Percentiles rank a stretch among this genome's conserved stretches.
Evolutionary conservation across 2,329 filamentous ascomycete genomes (phyloP).

Genomic region (Aspergillus udagawae): DNA sequence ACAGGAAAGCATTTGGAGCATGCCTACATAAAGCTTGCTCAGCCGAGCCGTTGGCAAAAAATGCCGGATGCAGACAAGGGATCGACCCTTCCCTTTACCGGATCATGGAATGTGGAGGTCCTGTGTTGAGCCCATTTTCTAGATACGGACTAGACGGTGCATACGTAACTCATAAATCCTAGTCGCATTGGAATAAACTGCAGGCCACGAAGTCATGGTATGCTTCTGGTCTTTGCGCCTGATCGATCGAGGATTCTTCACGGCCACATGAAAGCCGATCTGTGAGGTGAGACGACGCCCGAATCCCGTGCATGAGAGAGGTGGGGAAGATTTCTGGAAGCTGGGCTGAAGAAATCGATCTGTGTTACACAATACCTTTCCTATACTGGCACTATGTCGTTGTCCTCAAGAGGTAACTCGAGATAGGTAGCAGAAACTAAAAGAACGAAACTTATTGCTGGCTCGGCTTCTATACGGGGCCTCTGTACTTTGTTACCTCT

Average conservation of each 20-base stretch:
- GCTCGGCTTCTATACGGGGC: neutral
- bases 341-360: neutral
- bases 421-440: neutral
- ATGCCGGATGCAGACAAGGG: too few relatives aligned
- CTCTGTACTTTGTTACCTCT: neutral
- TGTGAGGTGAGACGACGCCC: neutral
- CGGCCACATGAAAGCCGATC: neutral
- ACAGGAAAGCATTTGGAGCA: neutral
- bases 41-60: neutral
- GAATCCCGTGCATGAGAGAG: neutral
- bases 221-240: too few relatives aligned
- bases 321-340: neutral
- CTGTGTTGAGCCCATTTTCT: neutral
- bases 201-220: too few relatives aligned
- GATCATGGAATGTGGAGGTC: neutral
- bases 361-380: neutral
- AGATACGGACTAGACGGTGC: neutral
- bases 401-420: neutral
- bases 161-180: neutral
- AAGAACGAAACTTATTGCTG: too few relatives aligned
- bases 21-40: neutral
- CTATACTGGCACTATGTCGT: neutral
- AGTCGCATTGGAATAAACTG: too few relatives aligned
- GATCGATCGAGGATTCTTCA: neutral
- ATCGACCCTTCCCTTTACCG: too few relatives aligned